Percentiles rank a stretch among this genome's conserved stretches.
These are phyloP conservation scores for Pholiota microspora DNA, from an alignment of 768 basidiomycete genomes.

Conservation along the genomic window DNA sequence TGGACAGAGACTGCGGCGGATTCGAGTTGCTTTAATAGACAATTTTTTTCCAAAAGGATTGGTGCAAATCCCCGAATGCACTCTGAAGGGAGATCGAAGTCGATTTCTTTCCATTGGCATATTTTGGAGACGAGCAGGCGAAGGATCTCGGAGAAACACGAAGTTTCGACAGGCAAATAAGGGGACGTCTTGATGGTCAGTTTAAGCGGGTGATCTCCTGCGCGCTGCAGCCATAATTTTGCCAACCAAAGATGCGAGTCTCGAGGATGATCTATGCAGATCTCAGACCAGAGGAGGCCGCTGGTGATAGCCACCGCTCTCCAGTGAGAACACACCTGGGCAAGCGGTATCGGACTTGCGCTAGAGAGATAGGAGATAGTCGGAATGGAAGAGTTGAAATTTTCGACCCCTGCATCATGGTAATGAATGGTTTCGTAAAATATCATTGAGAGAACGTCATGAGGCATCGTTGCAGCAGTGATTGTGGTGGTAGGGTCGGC, in stretches of 20 bases:
- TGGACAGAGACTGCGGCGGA: not conserved
- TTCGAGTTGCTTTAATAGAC: not conserved
- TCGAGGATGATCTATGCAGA: slow-evolving; percentile 12
- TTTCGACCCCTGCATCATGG: not conserved
- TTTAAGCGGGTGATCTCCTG: slow-evolving; percentile 8
- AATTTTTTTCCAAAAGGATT: not conserved
- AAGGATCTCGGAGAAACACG: not conserved
- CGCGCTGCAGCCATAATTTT: slow-evolving; percentile 16
- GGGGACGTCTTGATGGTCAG: slow-evolving; percentile 1
- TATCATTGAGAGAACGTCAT: not conserved
- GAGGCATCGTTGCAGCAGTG: not conserved
- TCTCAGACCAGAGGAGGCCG: slow-evolving; percentile 16
- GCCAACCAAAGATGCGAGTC: slow-evolving; percentile 4
- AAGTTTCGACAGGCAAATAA: not conserved
- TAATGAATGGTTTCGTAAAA: not conserved
- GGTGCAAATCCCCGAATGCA: not conserved
- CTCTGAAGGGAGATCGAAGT: not conserved
- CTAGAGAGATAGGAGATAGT: not conserved
- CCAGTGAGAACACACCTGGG: slow-evolving; percentile 21
- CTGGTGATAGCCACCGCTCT: slow-evolving; percentile 10
- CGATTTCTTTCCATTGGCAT: not conserved
- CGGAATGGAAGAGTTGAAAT: not conserved
- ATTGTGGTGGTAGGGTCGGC: not conserved
- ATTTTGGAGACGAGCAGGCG: not conserved
- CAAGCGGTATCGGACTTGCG: slow-evolving; percentile 15